These are phyloP conservation scores for Penicillium sp. DNA, from an alignment of 2,329 filamentous ascomycete species.

Conservation along the genomic window DNA sequence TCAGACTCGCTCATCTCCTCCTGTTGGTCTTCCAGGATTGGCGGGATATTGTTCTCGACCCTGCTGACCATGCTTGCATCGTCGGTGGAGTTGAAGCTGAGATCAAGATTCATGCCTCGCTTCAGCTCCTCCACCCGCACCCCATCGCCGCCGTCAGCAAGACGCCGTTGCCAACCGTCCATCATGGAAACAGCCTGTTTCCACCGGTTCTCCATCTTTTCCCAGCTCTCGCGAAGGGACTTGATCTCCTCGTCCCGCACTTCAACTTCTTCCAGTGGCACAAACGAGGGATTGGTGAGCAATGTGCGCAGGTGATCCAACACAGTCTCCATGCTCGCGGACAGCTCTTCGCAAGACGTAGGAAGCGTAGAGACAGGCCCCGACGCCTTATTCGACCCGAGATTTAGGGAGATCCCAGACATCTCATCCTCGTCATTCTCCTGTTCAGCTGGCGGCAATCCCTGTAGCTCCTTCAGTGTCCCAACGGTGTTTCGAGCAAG, in stretches of 20 bases:
- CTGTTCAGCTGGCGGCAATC: constrained; percentile 39
- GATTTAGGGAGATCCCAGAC: constrained; percentile 26
- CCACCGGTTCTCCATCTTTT: constrained; percentile 90
- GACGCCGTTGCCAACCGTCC: constrained; percentile 83
- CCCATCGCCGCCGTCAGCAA: constrained; percentile 51
- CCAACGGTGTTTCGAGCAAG: constrained; percentile 70
- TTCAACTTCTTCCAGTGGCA: constrained; percentile 90
- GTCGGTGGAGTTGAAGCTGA: constrained; percentile 29
- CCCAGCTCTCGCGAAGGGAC: constrained; percentile 79
- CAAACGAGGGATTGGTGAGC: constrained; percentile 93
- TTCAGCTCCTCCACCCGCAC: constrained; percentile 45
- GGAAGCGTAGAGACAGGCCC: constrained; percentile 46
- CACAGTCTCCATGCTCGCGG: constrained; percentile 70
- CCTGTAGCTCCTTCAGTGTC: constrained; percentile 63
- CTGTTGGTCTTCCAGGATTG: constrained; percentile 32
- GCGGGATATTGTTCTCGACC: constrained; percentile 26
- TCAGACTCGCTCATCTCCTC: constrained; percentile 30
- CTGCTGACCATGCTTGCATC: constrained; percentile 18
- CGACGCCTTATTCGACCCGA: constrained; percentile 22
- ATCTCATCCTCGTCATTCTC: constrained; percentile 34
- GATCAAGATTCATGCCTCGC: constrained; percentile 43
- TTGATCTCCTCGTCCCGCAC: constrained; percentile 88
- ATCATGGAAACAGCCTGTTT: constrained; percentile 86
- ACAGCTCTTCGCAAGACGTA: constrained; percentile 66
- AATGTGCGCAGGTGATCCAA: constrained; percentile 79